Percentiles rank a stretch among this genome's conserved stretches.
phyloP scores from a whole-genome alignment of 441 rosid genomes.

The Oxalis stricta region DNA sequence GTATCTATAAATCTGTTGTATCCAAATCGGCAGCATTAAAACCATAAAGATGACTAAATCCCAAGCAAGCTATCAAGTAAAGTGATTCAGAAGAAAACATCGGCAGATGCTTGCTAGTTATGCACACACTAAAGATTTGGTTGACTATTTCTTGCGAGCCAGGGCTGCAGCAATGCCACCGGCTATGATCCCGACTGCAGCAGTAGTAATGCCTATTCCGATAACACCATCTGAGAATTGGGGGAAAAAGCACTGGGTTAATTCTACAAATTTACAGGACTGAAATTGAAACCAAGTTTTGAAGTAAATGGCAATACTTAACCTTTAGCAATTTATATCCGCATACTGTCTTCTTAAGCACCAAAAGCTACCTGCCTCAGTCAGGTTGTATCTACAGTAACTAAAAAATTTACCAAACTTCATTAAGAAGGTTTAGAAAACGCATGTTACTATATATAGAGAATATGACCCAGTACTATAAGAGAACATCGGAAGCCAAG shows the following conservation, averaged over 20 bases:
- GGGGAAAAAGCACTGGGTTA: not conserved
- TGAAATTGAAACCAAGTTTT: not conserved
- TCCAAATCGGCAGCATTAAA: not conserved
- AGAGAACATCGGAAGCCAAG: too few relatives aligned
- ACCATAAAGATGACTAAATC: not conserved
- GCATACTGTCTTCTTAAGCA: constrained; percentile 66
- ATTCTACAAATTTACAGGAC: not conserved
- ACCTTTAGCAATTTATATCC: constrained; percentile 76
- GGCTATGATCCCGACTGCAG: constrained; percentile 77
- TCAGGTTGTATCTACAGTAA: constrained; percentile 65
- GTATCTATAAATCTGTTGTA: not conserved
- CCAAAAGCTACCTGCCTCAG: constrained; percentile 86
- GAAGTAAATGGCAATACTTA: too few relatives aligned
- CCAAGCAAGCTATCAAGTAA: too few relatives aligned
- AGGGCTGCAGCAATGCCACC: constrained; percentile 83
- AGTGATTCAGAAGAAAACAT: not conserved
- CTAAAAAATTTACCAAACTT: not conserved
- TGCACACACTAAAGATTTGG: not conserved
- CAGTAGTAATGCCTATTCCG: constrained; percentile 89
- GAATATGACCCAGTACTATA: not conserved
- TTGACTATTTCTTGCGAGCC: constrained; percentile 68
- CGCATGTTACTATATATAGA: not conserved
- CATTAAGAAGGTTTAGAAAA: too few relatives aligned
- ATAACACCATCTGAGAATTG: constrained; percentile 73
- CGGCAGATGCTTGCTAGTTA: not conserved